These are phyloP conservation scores for Clavariopsis aquatica DNA, from an alignment of 495 filamentous ascomycete genomes.

Conservation along the genomic window DNA sequence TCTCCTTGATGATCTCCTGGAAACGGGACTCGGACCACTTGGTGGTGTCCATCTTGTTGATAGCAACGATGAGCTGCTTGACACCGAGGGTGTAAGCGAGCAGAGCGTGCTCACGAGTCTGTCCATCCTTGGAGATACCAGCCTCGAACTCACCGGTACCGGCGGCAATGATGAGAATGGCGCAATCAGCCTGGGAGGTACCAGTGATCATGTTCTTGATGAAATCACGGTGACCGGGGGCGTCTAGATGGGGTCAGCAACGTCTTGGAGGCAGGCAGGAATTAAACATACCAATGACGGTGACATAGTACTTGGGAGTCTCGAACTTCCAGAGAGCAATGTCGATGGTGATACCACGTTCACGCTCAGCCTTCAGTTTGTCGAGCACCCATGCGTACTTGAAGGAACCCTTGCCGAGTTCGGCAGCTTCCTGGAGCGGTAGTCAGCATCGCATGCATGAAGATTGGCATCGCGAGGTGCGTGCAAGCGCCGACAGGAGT, in stretches of 20 bases:
- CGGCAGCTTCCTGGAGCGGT: conserved; percentile 81
- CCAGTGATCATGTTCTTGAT: conserved; percentile 99
- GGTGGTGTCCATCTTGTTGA: conserved; percentile 99
- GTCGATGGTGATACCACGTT: conserved; percentile 99
- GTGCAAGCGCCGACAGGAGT: neutral
- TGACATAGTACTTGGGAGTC: conserved; percentile 97
- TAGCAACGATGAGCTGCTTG: conserved; percentile 99
- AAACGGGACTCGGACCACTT: conserved; percentile 96
- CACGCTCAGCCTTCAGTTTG: conserved; percentile 99
- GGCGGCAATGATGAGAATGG: conserved; percentile 99
- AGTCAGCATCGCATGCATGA: conserved; percentile 45
- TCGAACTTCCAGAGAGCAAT: conserved; percentile 99
- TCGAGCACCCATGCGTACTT: conserved; percentile 99
- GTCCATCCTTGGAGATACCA: conserved; percentile 99
- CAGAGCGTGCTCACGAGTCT: conserved; percentile 99
- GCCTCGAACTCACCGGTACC: conserved; percentile 99
- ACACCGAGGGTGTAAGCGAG: conserved; percentile 99
- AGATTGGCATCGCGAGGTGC: neutral
- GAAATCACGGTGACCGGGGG: conserved; percentile 99
- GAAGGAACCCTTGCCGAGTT: conserved; percentile 99
- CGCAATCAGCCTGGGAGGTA: conserved; percentile 99
- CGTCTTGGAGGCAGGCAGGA: neutral
- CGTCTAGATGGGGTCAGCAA: conserved; percentile 55
- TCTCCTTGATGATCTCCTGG: conserved; percentile 99
- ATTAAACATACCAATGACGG: conserved; percentile 81